Base-by-base conservation (phyloP, 371 early-diverging fungal species). In the Saksenaea vasiformis region DNA sequence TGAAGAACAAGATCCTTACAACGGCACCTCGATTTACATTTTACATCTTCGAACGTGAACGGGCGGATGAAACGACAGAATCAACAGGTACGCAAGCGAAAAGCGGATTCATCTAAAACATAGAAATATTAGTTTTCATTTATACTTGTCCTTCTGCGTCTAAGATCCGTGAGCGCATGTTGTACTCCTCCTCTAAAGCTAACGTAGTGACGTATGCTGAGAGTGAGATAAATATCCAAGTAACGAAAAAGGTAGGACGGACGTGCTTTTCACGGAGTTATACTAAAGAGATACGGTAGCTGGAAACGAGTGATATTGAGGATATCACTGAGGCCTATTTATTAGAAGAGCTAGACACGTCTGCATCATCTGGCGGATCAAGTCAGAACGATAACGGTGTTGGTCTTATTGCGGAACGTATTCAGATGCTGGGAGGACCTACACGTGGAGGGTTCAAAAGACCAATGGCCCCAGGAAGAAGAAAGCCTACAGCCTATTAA, bases 121-220 rank as follows among this genome's bases (percentile, higher is more conserved):
- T 14, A 38, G 24, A 0, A 0, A 1, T 19, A 22, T 38, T 75
- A 87, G 83, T 93, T 14, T 93, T 93, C 69, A 79, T 92, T 58
- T 93, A 92, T 68, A 86, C 88, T 26, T 96, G 95, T 68, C 95
- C 96, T 5, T 77, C 87, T 7, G 59, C 73, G 3, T 88, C 93
- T 47, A 92, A 90, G 69, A 89, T 96, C 62, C 88, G 91, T 43
- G 88, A 91, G 59, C 85, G 91, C n/a, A 96, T 95, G 96, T 58
- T 93, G 56, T 94, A 92, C 68, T 92, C 94, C 8, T 85, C 93
- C 1, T 87, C 88, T 47, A 86, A 89, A 41, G 76, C 80, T 3
- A 84, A 80, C 51, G 83, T 91, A 11, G 65, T 91, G 36, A 72
- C 75, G 17, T 79, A 70, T 17, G 85, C 87, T 17, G 84, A 87